Base-by-base conservation (phyloP, 257 asterid genomes). In the Orobanche coerulescens region DNA sequence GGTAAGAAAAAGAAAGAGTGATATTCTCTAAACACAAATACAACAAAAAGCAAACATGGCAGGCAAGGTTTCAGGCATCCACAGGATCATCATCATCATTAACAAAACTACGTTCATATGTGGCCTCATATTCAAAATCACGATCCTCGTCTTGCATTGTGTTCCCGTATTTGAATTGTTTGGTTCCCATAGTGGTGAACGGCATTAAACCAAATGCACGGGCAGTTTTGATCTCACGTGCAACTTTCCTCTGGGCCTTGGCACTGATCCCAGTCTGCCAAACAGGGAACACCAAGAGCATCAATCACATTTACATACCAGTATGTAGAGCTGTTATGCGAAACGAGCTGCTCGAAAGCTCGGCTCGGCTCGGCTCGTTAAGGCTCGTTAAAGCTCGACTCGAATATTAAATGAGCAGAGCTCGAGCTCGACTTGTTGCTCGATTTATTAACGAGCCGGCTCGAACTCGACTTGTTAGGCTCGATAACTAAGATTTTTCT, bases 181-280 rank as follows among this genome's bases (percentile, higher is more conserved):
- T 93, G 31, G 92, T 84, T 40, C 99, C 97, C 99, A 93, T 89
- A 23, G 94, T 77, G 58, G 97, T 89, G 83, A 93, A 93, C 1
- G 99, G 99, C 92, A 93, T 74, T 54, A 93, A 82, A 53, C 99
- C 96, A 46, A 93, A 93, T 50, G 95, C 90, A 22, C 99, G 81
- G 26, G 97, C 97, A 54, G 99, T 91, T 81, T 91, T 88, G 76
- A 91, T 91, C 81, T 84, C 98, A 51, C 87, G 87, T 5, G 84
- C 87, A 57, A 81, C 57, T 74, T 81, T 81, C 70, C 81, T 72
- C 70, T 81, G 86, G 31, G 86, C 83, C 74, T 81, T 77, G 53
- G 81, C 86, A 15, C 86, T 75, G 33, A 81, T 81, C 61, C 78
- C 81, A 1, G 81, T 81, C 86, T 81, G 75, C 70, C 43, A 54